These are phyloP conservation scores for Apiospora phragmitis DNA, from an alignment of 2,329 filamentous ascomycete species.

Conservation along the genomic window DNA sequence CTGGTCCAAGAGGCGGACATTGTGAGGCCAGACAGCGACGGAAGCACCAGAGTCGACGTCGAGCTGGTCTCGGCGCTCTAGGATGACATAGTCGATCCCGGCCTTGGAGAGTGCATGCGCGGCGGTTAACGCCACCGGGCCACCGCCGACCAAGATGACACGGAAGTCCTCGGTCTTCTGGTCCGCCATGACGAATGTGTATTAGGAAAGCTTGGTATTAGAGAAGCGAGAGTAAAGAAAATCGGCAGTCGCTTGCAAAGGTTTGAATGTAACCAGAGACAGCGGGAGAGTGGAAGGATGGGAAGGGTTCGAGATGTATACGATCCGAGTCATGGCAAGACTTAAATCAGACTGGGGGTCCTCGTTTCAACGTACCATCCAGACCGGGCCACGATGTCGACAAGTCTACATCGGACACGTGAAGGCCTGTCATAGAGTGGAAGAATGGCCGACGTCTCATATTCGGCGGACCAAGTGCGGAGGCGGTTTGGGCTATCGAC, in stretches of 20 bases:
- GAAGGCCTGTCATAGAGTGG: not conserved
- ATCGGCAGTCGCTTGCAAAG: not conserved
- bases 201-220: not conserved
- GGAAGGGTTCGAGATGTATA: not conserved
- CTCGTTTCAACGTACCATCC: not conserved
- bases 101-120: constrained; percentile 27
- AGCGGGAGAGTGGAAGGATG: not conserved
- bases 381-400: not conserved
- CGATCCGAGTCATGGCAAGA: not conserved
- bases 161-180: constrained; percentile 23
- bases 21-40: constrained; percentile 25
- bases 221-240: not conserved
- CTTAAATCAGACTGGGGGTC: not conserved
- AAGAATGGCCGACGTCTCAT: not conserved
- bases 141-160: constrained; percentile 29
- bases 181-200: constrained; percentile 13
- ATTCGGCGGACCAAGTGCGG: not conserved
- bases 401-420: not conserved
- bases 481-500: not conserved
- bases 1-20: constrained; percentile 30
- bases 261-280: constrained; percentile 6
- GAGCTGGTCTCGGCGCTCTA: constrained; percentile 26
- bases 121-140: constrained; percentile 27
- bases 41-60: constrained; percentile 23
- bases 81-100: constrained; percentile 30